phyloP scores from a whole-genome alignment of 768 basidiomycete species.

The Saitozyma sp. region DNA sequence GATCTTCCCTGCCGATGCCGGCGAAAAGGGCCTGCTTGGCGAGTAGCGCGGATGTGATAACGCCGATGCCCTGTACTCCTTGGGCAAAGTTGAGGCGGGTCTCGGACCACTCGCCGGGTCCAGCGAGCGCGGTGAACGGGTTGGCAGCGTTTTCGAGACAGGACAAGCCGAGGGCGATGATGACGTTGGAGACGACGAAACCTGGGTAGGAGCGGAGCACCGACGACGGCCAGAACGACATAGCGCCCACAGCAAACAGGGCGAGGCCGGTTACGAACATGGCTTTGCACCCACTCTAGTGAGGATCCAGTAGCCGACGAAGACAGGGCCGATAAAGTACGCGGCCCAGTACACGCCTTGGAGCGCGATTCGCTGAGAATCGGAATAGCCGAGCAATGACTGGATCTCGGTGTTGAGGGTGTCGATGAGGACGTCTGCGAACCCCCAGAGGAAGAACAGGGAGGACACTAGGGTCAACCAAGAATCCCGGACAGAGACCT shows the following conservation, averaged over 20 bases:
- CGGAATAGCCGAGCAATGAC: constrained; percentile 22
- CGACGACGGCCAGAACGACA: constrained; percentile 13
- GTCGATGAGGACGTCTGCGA: constrained; percentile 43
- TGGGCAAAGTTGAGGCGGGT: constrained; percentile 24
- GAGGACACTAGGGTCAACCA: constrained; percentile 16
- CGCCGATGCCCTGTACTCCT: constrained; percentile 28
- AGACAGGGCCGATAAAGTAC: constrained; percentile 32
- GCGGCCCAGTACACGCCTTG: constrained; percentile 41
- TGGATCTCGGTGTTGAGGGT: constrained; percentile 39
- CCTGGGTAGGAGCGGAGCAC: too few relatives aligned
- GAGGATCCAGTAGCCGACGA: constrained; percentile 37
- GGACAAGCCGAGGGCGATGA: constrained; percentile 25
- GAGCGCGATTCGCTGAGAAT: constrained; percentile 26
- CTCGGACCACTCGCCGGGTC: constrained; percentile 11
- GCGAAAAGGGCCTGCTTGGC: constrained; percentile 32
- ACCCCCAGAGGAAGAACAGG: constrained; percentile 5
- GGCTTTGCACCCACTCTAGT: background rate
- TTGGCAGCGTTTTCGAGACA: constrained; percentile 44
- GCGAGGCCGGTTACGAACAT: constrained; percentile 44
- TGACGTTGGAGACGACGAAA: too few relatives aligned
- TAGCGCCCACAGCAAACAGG: constrained; percentile 38
- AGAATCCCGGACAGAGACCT: constrained; percentile 2
- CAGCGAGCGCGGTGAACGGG: constrained; percentile 2
- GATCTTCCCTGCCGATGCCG: constrained; percentile 9
- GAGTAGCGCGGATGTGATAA: constrained; percentile 28